Evolutionary conservation across 345 rosid genomes (phyloP).

Genomic region (Eucalyptus erythrocorys): DNA sequence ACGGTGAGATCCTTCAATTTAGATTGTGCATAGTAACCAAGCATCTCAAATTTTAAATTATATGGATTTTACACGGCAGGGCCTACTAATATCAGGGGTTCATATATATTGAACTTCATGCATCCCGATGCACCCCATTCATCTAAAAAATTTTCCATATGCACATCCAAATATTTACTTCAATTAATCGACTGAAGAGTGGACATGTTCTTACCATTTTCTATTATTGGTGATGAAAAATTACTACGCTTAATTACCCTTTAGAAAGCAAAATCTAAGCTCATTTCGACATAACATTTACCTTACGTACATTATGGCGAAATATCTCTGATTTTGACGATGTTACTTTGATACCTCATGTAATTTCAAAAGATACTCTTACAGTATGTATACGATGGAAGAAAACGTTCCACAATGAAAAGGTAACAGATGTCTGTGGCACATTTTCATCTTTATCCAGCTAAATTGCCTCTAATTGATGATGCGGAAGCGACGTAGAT

Average conservation of each 20-base stretch:
- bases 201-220: not conserved
- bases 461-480: not conserved
- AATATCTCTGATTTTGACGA: too few species aligned
- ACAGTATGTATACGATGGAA: not conserved
- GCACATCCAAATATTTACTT: not conserved
- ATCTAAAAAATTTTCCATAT: too few species aligned
- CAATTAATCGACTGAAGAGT: not conserved
- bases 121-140: not conserved
- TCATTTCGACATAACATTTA: not conserved
- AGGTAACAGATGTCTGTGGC: not conserved
- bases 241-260: not conserved
- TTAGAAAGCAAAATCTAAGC: not conserved
- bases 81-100: not conserved
- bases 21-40: too few species aligned
- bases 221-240: not conserved
- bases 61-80: accelerated
- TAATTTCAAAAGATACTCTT: not conserved
- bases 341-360: not conserved
- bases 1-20: too few species aligned
- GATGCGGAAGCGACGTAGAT: not conserved
- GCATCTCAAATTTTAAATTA: not conserved
- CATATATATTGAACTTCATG: too few species aligned
- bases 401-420: not conserved
- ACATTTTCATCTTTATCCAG: not conserved
- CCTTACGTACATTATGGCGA: not conserved